Evolutionary conservation across 148 eudicot species (phyloP).

Genomic region (Fagopyrum homotropicum): DNA sequence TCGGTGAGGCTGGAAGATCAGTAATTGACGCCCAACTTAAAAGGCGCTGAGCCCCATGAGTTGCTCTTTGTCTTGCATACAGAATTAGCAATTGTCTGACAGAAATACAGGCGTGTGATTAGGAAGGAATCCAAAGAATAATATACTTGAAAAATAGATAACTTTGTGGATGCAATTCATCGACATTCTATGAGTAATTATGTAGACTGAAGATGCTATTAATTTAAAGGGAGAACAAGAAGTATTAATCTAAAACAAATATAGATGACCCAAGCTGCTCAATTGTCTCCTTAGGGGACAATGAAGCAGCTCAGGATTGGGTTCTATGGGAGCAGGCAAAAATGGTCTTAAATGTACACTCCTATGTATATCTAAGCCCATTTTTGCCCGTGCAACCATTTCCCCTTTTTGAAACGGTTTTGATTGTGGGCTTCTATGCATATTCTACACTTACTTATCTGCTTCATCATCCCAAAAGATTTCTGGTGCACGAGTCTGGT

Average conservation of each 20-base stretch:
- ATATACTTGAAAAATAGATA: not conserved
- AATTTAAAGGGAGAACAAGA: not conserved
- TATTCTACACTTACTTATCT: conserved; percentile 54
- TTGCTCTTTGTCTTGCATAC: conserved; percentile 77
- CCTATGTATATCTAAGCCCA: not conserved
- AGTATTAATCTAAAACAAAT: no score
- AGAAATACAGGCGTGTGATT: conserved; percentile 7
- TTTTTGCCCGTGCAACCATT: not conserved
- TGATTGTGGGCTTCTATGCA: not conserved
- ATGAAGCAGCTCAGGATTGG: no score
- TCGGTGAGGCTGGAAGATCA: conserved; percentile 70
- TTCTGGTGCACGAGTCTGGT: conserved; percentile 40
- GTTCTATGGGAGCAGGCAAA: no score
- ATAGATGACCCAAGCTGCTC: not conserved
- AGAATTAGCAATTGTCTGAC: conserved; percentile 64
- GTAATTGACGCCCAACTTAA: conserved; percentile 58
- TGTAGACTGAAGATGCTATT: conserved; percentile 3
- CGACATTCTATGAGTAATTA: not conserved
- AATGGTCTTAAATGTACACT: no score
- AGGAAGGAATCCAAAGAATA: not conserved
- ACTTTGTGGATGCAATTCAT: not conserved
- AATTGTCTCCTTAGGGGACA: not conserved
- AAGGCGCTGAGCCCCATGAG: conserved; percentile 75
- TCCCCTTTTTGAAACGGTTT: not conserved
- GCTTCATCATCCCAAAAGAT: conserved; percentile 75